A percentile compares a stretch with the other conserved stretches of the same genome.
These are phyloP conservation scores for Blastocystis sp. DNA, from an alignment of 352 stramenopile genomes.

Conservation along the genomic window DNA sequence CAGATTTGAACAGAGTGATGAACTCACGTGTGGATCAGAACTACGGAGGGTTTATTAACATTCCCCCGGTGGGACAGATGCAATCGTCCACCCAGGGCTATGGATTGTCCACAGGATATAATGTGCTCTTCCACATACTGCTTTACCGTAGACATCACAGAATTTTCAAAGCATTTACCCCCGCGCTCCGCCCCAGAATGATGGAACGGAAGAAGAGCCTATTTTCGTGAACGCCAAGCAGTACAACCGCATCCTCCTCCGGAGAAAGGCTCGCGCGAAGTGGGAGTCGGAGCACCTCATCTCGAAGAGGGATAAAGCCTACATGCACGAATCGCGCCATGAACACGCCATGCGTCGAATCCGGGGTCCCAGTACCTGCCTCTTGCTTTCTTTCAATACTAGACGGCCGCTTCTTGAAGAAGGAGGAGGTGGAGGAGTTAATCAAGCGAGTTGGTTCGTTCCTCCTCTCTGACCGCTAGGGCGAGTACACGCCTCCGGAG, in stretches of 20 bases:
- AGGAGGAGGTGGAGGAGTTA: slow-evolving; percentile 77
- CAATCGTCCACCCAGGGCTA: neutral
- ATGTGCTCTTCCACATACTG: neutral
- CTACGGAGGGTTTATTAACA: slow-evolving; percentile 45
- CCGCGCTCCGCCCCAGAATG: slow-evolving; percentile 20
- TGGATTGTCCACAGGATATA: neutral
- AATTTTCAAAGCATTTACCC: slow-evolving; percentile 35
- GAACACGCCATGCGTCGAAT: slow-evolving; percentile 82
- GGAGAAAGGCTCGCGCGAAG: slow-evolving; percentile 81
- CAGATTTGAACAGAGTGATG: slow-evolving; percentile 30
- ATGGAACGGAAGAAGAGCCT: slow-evolving; percentile 78
- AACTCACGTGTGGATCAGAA: slow-evolving; percentile 5
- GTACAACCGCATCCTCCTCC: slow-evolving; percentile 84
- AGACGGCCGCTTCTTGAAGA: slow-evolving; percentile 79
- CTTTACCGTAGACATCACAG: slow-evolving; percentile 1
- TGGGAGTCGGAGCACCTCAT: slow-evolving; percentile 80
- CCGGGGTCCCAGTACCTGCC: slow-evolving; percentile 76
- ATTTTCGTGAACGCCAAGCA: slow-evolving; percentile 86
- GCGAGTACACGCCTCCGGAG: neutral
- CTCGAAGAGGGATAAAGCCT: slow-evolving; percentile 78
- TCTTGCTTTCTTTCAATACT: neutral
- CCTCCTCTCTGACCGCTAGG: neutral
- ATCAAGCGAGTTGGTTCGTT: neutral
- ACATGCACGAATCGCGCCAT: slow-evolving; percentile 81
- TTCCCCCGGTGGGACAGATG: slow-evolving; percentile 8